Conservation (phyloP, 768 basidiomycete species). For the Lactarius hengduanensis region DNA sequence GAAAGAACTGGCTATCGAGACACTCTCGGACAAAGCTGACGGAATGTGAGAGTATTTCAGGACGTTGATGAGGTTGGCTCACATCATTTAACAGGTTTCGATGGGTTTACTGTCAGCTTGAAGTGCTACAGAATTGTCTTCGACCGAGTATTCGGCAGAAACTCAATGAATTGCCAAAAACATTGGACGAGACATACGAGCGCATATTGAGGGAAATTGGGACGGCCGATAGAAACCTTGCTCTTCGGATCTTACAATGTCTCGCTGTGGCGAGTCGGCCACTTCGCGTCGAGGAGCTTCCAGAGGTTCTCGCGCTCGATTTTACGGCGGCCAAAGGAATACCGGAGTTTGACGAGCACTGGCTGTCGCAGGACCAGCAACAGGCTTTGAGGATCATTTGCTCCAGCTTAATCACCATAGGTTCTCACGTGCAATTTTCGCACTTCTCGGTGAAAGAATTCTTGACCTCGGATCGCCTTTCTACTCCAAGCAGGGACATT, state of each 20-base stretch:
- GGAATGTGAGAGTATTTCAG: background rate
- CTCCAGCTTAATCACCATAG: background rate
- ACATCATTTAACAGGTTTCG: background rate
- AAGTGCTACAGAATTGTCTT: background rate
- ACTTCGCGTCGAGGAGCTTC: background rate
- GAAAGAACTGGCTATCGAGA: conserved; percentile 33
- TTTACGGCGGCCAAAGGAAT: background rate
- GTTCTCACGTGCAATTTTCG: conserved; percentile 1
- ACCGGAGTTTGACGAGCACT: background rate
- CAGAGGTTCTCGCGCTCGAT: background rate
- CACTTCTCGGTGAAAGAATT: background rate
- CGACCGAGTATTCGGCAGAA: background rate
- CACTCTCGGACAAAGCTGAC: background rate
- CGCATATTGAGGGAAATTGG: background rate
- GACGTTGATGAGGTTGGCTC: background rate
- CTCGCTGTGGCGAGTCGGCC: background rate
- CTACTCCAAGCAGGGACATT: background rate
- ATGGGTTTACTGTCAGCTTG: background rate
- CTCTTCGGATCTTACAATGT: background rate
- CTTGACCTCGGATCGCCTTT: background rate
- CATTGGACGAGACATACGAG: background rate
- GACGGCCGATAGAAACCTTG: background rate
- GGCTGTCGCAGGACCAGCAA: background rate
- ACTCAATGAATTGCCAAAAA: background rate
- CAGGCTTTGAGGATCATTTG: background rate